Evolutionary conservation across 345 rosid species (phyloP).

Genomic region (Sonneratia caseolaris): DNA sequence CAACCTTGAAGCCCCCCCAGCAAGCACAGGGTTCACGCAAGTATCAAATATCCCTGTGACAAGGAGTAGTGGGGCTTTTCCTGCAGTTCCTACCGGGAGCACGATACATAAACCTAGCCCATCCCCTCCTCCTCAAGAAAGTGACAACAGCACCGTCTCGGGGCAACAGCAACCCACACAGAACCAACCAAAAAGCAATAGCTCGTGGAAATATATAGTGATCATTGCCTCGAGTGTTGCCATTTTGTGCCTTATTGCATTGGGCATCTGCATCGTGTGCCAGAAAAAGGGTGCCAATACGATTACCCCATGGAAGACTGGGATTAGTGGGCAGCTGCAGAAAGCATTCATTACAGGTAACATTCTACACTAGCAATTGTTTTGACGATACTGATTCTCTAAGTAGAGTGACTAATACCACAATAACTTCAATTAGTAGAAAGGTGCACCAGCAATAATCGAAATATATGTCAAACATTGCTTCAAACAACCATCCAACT

Average conservation of each 20-base stretch:
- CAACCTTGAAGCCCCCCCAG: constrained; percentile 52
- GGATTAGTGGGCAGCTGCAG: constrained; percentile 89
- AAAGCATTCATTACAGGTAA: constrained; percentile 89
- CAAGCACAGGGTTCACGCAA: constrained; percentile 20
- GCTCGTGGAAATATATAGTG: constrained; percentile 41
- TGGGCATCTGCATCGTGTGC: constrained; percentile 25
- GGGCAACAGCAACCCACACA: not conserved
- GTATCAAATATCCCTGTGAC: constrained; percentile 37
- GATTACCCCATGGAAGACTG: constrained; percentile 90
- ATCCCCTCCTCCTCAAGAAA: constrained; percentile 6
- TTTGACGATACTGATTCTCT: no score
- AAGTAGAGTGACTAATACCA: no score
- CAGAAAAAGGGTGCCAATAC: constrained; percentile 43
- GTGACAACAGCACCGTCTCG: not conserved
- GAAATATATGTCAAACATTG: no score
- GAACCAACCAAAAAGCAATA: not conserved
- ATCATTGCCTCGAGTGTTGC: constrained; percentile 24
- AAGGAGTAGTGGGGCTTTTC: constrained; percentile 76
- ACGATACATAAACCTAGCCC: constrained; percentile 11
- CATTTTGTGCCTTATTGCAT: constrained; percentile 22
- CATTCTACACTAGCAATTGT: not conserved
- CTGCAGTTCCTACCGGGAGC: constrained; percentile 52
- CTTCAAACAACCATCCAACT: no score
- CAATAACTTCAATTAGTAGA: no score
- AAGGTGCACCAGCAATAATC: no score